Evolutionary conservation across 1,284 basidiomycete genomes (phyloP), one percentile per base, ranked within the genome.

Genomic region (Pascua guehoae): DNA sequence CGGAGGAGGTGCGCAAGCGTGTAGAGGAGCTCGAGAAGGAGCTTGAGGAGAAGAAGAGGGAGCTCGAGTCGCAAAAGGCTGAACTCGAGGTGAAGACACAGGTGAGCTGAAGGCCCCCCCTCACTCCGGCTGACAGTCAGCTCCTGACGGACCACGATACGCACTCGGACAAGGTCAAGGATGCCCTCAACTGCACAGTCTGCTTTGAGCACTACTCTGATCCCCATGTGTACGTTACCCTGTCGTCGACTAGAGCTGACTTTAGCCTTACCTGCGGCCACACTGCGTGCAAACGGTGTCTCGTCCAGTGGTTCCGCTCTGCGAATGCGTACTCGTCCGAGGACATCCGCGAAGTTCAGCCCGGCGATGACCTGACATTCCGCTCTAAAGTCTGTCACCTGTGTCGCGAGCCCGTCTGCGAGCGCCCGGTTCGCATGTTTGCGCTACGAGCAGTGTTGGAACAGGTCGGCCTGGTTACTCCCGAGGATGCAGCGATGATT

Each of bases 191-290:
- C 10, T 77, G 75, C 53, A 58, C 58, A 8, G 70, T 77, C 18
- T 77, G 75, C 54, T 67, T 74, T 37, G 72, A 72, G 40, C 57
- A 67, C 0, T 60, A 73, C 10, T 57, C 65, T 14, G 73, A 77
- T 53, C 73, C 76, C 8, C 71, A 77, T 57, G 67, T 73, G 75
- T 77, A 56, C 59, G 75, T 62, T 11, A 8, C 16, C 15, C 2
- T 37, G 16, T 24, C 45, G 15, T 14, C 49, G 7, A 32, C 24
- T 32, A 32, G 3, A 32, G 42, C 66, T 66, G 54, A 62, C 32
- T 17, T 5, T 55, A 75, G 73, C 17, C 61, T 74, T 2, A 65
- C 72, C 1, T 77, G 76, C 51, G 76, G 76, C 5, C 76, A 77
- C 56, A 64, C 70, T 10, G 73, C 72, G 9, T 77, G 76, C 49